Base-by-base conservation (phyloP, 2,329 filamentous ascomycete species). In the Cadophora luteo-olivacea region DNA sequence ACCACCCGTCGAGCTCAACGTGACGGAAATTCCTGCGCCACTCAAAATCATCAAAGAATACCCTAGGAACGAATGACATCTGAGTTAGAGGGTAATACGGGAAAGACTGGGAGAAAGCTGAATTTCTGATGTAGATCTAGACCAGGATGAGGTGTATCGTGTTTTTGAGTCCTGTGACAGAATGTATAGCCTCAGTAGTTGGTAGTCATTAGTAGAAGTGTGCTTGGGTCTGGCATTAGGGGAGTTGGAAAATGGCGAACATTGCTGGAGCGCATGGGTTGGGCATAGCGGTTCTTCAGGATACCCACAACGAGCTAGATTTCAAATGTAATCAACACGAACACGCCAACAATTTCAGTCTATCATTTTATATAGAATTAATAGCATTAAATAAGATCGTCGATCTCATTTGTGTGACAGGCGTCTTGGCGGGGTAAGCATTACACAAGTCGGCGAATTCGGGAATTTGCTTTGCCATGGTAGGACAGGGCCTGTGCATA, bases 1-100 rank as follows among this genome's bases (percentile, higher is more conserved):
- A 48, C 61, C 54, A 8, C 69, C 66, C 19, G 64, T 67, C n/a
- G 66, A 70, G 54, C 48, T 70, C 11, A 61, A 29, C n/a, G 54
- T 66, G 14, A 41, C 45, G 11, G 66, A 68, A 14, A 33, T 70
- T 16, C 67, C 67, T 9, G 61, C 68, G 45, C 63, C 69, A 5
- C 36, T 68, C 7, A 65, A 70, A 7, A 68, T 66, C 51, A 14
- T 68, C 24, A 70, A 70, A 22, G 33, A 32, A 5, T 55, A 48
- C 22, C 41, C 57, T 2, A 61, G 45, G 24, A 48, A 61, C 32
- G 61, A 61, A 36, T 25, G 29, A 24, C 61, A 32, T n/a, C 22
- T 1, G n/a, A 11, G 33, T 25, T 25, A 33, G 22, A 11, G 24
- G 12, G 9, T 8, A 16, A 25, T 1, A 8, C 29, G 29, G 29